These are phyloP conservation scores for Puccinia triticina DNA, from an alignment of 1,284 basidiomycete genomes.

Conservation along the genomic window DNA sequence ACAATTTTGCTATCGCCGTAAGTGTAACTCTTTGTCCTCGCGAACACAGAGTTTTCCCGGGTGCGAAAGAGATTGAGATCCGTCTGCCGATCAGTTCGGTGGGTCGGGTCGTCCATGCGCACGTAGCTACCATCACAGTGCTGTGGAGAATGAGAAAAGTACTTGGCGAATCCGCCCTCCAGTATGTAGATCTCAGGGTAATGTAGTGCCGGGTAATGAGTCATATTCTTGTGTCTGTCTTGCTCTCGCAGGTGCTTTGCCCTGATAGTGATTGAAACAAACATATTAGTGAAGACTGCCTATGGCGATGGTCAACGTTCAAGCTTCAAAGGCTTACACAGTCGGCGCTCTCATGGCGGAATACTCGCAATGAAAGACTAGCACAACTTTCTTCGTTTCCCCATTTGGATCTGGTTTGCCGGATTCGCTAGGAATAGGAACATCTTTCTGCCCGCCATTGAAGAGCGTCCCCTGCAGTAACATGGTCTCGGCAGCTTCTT, in stretches of 20 bases:
- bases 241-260: conserved; percentile 88
- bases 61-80: conserved; percentile 85
- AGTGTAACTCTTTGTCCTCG: conserved; percentile 82
- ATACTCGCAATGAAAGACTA: conserved; percentile 99
- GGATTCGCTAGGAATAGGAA: conserved; percentile 77
- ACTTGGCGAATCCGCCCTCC: conserved; percentile 90
- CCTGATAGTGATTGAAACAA: conserved; percentile 62
- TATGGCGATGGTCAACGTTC: no score
- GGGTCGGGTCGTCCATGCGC: conserved; percentile 88
- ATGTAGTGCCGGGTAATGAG: conserved; percentile 86
- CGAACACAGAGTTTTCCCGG: conserved; percentile 67
- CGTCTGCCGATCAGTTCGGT: conserved; percentile 75
- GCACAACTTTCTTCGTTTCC: conserved; percentile 71
- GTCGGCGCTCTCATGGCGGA: conserved; percentile 92
- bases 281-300: conserved; percentile 45
- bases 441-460: conserved; percentile 59
- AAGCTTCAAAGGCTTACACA: conserved; percentile 70
- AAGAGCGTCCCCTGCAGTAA: conserved; percentile 56
- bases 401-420: conserved; percentile 66
- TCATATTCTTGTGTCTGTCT: conserved; percentile 83
- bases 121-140: conserved; percentile 66
- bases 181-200: conserved; percentile 97
- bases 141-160: conserved; percentile 26
- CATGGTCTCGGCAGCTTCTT: conserved; percentile 77
- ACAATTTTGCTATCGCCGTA: conserved; percentile 69